Conservation (phyloP, 1,284 basidiomycete genomes). For the Boletus semigastroideus region DNA sequence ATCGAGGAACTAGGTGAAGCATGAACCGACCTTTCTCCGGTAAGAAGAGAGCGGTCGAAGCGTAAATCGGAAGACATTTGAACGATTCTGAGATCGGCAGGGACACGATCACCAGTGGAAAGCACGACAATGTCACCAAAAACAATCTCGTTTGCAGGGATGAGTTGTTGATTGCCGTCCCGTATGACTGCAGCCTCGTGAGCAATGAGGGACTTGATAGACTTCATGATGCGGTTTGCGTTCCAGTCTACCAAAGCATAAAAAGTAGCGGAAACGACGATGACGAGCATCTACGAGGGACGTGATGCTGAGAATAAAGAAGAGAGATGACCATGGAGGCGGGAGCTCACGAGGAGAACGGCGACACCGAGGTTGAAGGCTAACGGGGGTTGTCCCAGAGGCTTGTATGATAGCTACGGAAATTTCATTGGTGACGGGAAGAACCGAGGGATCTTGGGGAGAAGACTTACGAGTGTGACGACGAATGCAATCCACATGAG, state of each 20-base stretch:
- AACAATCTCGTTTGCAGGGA: conserved; percentile 77
- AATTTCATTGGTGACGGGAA: conserved; percentile 11
- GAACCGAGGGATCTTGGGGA: neutral
- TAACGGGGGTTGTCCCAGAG: conserved; percentile 46
- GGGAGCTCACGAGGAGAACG: conserved; percentile 71
- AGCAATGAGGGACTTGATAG: conserved; percentile 40
- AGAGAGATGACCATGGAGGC: conserved; percentile 14
- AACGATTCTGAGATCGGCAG: conserved; percentile 78
- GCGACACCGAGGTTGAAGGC: conserved; percentile 66
- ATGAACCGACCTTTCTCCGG: conserved; percentile 47
- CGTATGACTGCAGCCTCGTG: conserved; percentile 44
- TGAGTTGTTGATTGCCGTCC: conserved; percentile 59
- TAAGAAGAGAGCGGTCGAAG: conserved; percentile 65
- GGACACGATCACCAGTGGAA: conserved; percentile 74
- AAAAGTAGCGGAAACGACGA: conserved; percentile 56
- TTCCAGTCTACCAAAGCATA: conserved; percentile 43
- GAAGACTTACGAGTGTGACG: conserved; percentile 40
- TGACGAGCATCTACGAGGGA: conserved; percentile 47
- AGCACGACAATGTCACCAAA: conserved; percentile 83
- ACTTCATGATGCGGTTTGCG: conserved; percentile 38
- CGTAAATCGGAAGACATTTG: conserved; percentile 50
- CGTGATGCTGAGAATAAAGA: neutral
- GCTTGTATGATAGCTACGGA: conserved; percentile 45
- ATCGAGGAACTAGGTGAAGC: neutral
- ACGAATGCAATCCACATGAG: conserved; percentile 54